Conservation (phyloP, 1,139 yeast species). For the Geotrichum aggregatum region DNA sequence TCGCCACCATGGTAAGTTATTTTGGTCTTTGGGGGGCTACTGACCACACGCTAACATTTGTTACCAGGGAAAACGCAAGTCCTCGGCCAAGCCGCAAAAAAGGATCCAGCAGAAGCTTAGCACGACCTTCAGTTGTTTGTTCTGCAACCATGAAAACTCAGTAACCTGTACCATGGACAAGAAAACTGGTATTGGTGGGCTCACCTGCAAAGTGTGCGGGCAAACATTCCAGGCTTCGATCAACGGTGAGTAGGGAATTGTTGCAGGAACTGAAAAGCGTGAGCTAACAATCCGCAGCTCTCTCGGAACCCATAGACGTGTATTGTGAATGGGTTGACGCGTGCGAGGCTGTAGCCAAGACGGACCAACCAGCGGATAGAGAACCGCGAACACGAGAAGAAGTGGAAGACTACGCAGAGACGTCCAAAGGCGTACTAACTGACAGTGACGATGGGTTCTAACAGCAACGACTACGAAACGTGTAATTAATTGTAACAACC, state of each 20-base stretch:
- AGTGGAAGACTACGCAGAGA: constrained; percentile 4
- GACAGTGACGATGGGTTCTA: constrained; percentile 17
- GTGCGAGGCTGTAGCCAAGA: constrained; percentile 89
- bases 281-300: constrained; percentile 31
- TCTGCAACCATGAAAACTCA: constrained; percentile 93
- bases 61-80: constrained; percentile 80
- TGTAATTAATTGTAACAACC: background rate
- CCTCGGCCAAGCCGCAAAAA: constrained; percentile 77
- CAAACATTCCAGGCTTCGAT: constrained; percentile 89
- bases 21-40: too few relatives aligned
- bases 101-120: constrained; percentile 76
- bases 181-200: constrained; percentile 75
- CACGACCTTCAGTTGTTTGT: constrained; percentile 82
- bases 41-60: too few relatives aligned
- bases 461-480: background rate
- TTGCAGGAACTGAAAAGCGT: background rate
- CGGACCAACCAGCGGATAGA: constrained; percentile 22
- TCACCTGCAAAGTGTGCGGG: constrained; percentile 91
- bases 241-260: constrained; percentile 47
- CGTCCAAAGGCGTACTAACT: constrained; percentile 2
- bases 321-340: constrained; percentile 99
- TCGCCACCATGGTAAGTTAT: background rate
- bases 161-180: constrained; percentile 87
- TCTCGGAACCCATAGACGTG: constrained; percentile 86
- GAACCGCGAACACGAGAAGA: background rate